Evolutionary conservation across 371 early-diverging fungal species (phyloP), one percentile per base, ranked within the genome.

Genomic region (Dichotomocladium elegans): DNA sequence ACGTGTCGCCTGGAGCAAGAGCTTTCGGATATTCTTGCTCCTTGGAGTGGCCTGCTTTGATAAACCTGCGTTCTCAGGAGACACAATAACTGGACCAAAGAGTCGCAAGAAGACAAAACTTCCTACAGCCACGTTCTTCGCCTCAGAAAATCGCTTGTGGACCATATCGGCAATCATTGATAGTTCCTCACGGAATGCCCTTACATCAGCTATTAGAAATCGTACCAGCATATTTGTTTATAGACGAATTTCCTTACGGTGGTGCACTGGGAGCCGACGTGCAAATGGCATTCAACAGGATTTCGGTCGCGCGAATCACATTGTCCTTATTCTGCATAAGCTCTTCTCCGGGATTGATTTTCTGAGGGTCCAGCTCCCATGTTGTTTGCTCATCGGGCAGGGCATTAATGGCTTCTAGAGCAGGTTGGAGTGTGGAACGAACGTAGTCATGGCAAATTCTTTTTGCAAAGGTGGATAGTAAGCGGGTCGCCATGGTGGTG

Each of bases 101-200:
- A 96, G 87, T 6, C 98, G 86, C 54, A 97, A 67, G 60, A 96
- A 97, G 27, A 97, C 83, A 60, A 95, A 94, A 0, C 93, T 92
- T 42, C 96, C 95, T 0, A 97, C 93, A n/a, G 94, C 93, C 0
- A 86, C 87, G 26, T 80, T 80, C 41, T 80, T 84, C 2, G 94
- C 84, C 41, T 91, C 92, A 0, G 93, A 93, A 69, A 93, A 96
- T 4, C 86, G 77, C 27, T 74, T 66, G 22, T 80, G 79, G 1
- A 95, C 96, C 14, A 88, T 77, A 42, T 76, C 75, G 29, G 83
- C 77, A 26, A 96, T 77, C 41, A 88, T 65, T 40, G 78, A 68
- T 37, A 95, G 91, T 45, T 92, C 85, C 56, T 88, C 83, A 4
- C 91, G 77, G 58, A 95, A 80, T 9, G 73, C 61, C 15, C 74